Evolutionary conservation across 331 rosid genomes (phyloP).

Genomic region (Pyrus hybrid): DNA sequence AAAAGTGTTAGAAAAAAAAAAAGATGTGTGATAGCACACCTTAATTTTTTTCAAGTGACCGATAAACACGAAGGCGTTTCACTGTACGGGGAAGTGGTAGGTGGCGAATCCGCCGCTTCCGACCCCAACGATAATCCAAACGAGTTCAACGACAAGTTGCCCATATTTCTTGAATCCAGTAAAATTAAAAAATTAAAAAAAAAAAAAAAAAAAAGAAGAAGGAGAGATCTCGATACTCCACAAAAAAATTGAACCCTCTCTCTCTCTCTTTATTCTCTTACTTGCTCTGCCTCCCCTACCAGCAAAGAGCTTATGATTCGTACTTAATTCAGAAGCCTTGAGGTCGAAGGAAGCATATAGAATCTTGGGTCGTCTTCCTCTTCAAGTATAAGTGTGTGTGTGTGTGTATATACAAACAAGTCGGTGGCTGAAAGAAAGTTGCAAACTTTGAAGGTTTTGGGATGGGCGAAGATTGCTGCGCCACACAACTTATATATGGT

Average conservation of each 20-base stretch:
- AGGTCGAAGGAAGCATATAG: not conserved
- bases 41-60: not conserved
- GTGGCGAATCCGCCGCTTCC: not conserved
- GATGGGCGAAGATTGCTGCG: slow-evolving; percentile 41
- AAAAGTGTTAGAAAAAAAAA: no score
- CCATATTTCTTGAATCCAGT: not conserved
- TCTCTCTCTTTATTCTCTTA: not conserved
- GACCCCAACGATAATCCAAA: not conserved
- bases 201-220: no score
- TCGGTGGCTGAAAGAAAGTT: not conserved
- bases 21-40: no score
- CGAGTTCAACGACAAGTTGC: not conserved
- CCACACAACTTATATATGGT: slow-evolving; percentile 70
- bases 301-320: not conserved
- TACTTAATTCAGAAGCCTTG: not conserved
- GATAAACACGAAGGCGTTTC: not conserved
- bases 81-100: not conserved
- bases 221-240: not conserved
- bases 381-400: not conserved
- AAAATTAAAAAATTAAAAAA: not conserved
- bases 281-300: no score
- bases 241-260: not conserved
- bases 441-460: not conserved
- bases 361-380: not conserved
- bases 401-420: not conserved